Evolutionary conservation across 106 monocot genomes (phyloP), one percentile per base, ranked within the genome.

Genomic region (Dioscorea dumetorum): DNA sequence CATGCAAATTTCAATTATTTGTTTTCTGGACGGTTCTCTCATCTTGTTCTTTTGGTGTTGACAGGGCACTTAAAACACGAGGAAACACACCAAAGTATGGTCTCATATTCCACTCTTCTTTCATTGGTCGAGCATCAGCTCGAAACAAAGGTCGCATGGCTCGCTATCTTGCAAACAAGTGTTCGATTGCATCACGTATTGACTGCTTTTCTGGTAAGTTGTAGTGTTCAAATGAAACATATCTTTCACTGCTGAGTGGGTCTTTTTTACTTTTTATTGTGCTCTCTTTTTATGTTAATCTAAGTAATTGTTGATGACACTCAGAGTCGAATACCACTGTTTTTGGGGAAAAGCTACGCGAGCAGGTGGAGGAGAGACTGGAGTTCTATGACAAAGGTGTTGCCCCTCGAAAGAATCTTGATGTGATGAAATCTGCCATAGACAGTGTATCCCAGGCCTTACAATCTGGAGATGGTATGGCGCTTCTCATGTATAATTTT

Each of bases 81-180:
- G 91, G 97, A 57, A 97, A 97, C 48, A 97, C 97, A 20, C 91
- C 91, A 12, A 97, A 97, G 60, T 97, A 97, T 75, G 97, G 97
- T 20, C 88, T 97, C 3, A 97, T 97, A 61, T 97, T 92, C 69
- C 91, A 89, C 62, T 97, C 91, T 71, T 97, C 91, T 61, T 97
- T 97, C 67, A 91, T 92, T 71, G 97, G 91, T 4, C 91, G 97
- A 58, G 91, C 91, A 60, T 89, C 91, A 70, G 61, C 80, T 48
- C 58, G 67, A 8, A 95, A 91, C 83, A 95, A 91, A 71, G 95
- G 95, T 16, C 91, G 91, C 8, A 35, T 97, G 53, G 97, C 97
- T 73, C 91, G 97, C 16, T 97, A 89, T 49, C 87, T 97, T 74
- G 91, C 91, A 34, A 95, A 88, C 72, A 95, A 95, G 67, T 95